A percentile compares a stretch with the other conserved stretches of the same genome.
These are phyloP conservation scores for Globisporangium uncinulatum DNA, from an alignment of 352 stramenopile species.

Conservation along the genomic window DNA sequence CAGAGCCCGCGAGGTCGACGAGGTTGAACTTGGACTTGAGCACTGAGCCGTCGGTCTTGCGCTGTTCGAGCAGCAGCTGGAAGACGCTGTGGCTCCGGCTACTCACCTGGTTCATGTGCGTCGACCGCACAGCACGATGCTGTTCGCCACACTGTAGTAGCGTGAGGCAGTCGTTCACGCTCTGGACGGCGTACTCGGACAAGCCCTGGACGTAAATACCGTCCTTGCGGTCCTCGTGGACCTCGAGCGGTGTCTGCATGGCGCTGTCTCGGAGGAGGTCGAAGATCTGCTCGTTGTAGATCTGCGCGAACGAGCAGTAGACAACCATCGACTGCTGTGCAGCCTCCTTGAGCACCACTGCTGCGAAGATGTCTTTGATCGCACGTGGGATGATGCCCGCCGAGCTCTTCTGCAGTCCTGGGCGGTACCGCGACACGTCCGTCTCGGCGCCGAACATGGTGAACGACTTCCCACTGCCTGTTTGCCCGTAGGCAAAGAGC, in stretches of 20 bases:
- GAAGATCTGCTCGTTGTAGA: constrained; percentile 92
- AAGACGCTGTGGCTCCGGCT: constrained; percentile 89
- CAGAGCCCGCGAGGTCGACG: constrained; percentile 91
- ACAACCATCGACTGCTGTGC: constrained; percentile 31
- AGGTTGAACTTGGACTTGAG: constrained; percentile 93
- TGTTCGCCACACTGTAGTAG: constrained; percentile 81
- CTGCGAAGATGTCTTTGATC: constrained; percentile 84
- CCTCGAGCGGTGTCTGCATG: constrained; percentile 70
- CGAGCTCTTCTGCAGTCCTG: constrained; percentile 73
- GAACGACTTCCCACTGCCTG: constrained; percentile 81
- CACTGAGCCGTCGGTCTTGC: constrained; percentile 53
- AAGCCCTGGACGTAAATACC: constrained; percentile 91
- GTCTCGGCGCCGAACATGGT: constrained; percentile 83
- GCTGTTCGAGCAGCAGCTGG: constrained; percentile 79
- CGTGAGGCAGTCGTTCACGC: constrained; percentile 80
- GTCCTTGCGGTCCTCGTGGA: constrained; percentile 81
- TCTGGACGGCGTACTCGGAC: constrained; percentile 86
- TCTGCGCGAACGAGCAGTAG: constrained; percentile 86
- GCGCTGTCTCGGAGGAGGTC: constrained; percentile 82
- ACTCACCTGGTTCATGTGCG: constrained; percentile 89
- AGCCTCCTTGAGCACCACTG: constrained; percentile 52
- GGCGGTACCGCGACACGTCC: constrained; percentile 62
- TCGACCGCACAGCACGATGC: constrained; percentile 86
- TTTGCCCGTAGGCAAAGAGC: constrained; percentile 83
- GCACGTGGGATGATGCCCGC: constrained; percentile 86